phyloP scores from a whole-genome alignment of 768 basidiomycete genomes.

The Hericium alpestre region DNA sequence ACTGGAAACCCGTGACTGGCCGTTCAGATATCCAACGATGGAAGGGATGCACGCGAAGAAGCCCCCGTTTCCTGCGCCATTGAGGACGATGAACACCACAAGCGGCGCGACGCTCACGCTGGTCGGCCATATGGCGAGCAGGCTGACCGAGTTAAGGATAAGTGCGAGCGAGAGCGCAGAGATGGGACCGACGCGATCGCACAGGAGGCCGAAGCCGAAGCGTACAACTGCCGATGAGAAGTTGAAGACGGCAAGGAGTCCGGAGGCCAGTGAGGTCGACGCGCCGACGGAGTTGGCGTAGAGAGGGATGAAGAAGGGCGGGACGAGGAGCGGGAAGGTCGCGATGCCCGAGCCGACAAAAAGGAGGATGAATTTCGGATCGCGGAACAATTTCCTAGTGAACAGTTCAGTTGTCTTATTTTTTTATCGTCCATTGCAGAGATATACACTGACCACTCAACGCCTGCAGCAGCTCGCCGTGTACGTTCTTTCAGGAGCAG shows the following conservation, averaged over 20 bases:
- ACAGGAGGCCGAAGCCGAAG: conserved; percentile 17
- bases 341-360: neutral
- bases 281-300: conserved; percentile 22
- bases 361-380: conserved; percentile 19
- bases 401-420: neutral
- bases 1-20: conserved; percentile 15
- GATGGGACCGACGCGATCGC: conserved; percentile 21
- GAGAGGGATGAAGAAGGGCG: conserved; percentile 25
- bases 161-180: conserved; percentile 19
- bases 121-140: conserved; percentile 16
- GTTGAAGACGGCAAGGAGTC: conserved; percentile 24
- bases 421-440: neutral
- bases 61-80: conserved; percentile 3
- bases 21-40: conserved; percentile 20
- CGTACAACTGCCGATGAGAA: conserved; percentile 24
- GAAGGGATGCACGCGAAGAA: conserved; percentile 24
- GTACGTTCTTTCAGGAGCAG: conserved; percentile 19
- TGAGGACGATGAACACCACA: conserved; percentile 18
- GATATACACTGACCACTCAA: conserved; percentile 15
- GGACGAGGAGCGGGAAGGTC: neutral
- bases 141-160: conserved; percentile 19
- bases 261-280: conserved; percentile 15
- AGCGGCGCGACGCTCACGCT: conserved; percentile 15
- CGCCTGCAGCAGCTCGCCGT: conserved; percentile 9
- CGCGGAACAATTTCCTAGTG: conserved; percentile 20